Conservation (phyloP, 106 monocot species). For the Agapanthus africanus region DNA sequence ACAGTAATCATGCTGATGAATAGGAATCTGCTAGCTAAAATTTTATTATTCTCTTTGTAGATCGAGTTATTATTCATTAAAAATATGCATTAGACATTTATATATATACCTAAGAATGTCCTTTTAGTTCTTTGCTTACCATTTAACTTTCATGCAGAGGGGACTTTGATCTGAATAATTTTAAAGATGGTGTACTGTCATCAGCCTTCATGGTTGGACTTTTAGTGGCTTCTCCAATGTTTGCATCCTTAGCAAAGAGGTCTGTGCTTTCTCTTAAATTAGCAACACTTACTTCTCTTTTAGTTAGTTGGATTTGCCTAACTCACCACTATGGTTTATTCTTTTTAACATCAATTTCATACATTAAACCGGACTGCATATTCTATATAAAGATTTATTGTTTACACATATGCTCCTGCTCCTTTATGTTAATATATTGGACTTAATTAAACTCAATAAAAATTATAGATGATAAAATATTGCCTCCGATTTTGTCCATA, state of each 20-base stretch:
- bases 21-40: not conserved
- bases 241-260: conserved; percentile 92
- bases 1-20: no score
- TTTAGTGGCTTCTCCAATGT: conserved; percentile 85
- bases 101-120: not conserved
- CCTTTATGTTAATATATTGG: not conserved
- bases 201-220: conserved; percentile 99
- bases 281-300: not conserved
- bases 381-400: not conserved
- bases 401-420: not conserved
- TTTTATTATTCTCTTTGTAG: not conserved
- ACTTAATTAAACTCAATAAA: not conserved
- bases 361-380: not conserved
- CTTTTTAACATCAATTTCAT: not conserved
- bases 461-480: no score
- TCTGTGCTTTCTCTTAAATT: conserved; percentile 9
- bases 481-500: no score
- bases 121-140: not conserved
- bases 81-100: no score
- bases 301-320: not conserved
- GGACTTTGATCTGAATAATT: conserved; percentile 78
- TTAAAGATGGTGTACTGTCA: conserved; percentile 91
- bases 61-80: not conserved
- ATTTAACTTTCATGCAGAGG: conserved; percentile 53
- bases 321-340: not conserved